phyloP scores from a whole-genome alignment of 2,329 filamentous ascomycete species.

The Capronia epimyces region DNA sequence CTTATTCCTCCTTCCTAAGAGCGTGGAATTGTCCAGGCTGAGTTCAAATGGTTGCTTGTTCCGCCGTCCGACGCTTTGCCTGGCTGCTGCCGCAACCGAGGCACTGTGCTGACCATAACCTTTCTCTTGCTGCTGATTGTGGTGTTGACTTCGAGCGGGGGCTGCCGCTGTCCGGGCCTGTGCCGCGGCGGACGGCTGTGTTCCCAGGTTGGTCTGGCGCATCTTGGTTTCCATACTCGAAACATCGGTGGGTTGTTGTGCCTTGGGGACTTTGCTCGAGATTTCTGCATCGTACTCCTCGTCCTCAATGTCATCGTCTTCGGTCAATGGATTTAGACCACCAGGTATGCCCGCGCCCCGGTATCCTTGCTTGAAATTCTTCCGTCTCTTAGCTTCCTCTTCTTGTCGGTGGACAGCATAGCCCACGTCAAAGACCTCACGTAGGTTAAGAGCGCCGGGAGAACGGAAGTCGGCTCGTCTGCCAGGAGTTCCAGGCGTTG shows the following conservation, averaged over 20 bases:
- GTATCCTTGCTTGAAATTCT: constrained; percentile 70
- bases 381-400: constrained; percentile 87
- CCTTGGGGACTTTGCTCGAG: constrained; percentile 63
- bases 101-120: constrained; percentile 89
- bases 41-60: constrained; percentile 85
- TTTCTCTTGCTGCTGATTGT: constrained; percentile 48
- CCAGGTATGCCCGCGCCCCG: constrained; percentile 50
- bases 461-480: constrained; percentile 88
- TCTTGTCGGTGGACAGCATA: constrained; percentile 96
- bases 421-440: constrained; percentile 96
- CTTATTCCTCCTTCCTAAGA: constrained; percentile 63
- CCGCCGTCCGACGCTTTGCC: constrained; percentile 67
- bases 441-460: constrained; percentile 86
- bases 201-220: constrained; percentile 70
- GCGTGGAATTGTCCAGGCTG: constrained; percentile 80
- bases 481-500: constrained; percentile 48
- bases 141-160: constrained; percentile 29
- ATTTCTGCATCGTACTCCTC: constrained; percentile 49
- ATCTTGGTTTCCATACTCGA: constrained; percentile 80
- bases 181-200: constrained; percentile 53
- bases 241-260: constrained; percentile 54
- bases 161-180: constrained; percentile 52
- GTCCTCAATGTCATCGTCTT: constrained; percentile 59
- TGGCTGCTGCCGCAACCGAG: constrained; percentile 74
- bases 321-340: constrained; percentile 62